Conservation (phyloP, 2,329 filamentous ascomycete genomes). For the Scytalidium sp. region DNA sequence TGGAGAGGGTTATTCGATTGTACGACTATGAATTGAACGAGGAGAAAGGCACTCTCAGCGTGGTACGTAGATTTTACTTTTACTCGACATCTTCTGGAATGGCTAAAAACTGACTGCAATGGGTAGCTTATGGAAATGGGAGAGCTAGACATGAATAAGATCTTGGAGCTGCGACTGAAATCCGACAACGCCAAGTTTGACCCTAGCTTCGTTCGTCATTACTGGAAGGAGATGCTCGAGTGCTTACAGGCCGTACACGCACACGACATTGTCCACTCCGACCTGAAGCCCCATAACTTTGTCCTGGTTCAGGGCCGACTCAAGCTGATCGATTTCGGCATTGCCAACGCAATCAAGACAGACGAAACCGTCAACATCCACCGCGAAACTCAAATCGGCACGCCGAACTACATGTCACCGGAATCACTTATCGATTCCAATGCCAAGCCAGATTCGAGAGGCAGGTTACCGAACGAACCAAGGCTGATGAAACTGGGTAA, state of each 20-base stretch:
- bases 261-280: conserved; percentile 91
- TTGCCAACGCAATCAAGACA: conserved; percentile 93
- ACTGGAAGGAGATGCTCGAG: conserved; percentile 99
- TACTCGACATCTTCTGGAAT: background rate
- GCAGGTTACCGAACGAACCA: conserved; percentile 38
- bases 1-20: conserved; percentile 86
- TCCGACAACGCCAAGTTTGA: conserved; percentile 76
- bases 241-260: conserved; percentile 88
- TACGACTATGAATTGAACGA: conserved; percentile 93
- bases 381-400: conserved; percentile 91
- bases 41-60: conserved; percentile 81
- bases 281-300: conserved; percentile 96
- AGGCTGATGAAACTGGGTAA: conserved; percentile 96
- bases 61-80: conserved; percentile 53
- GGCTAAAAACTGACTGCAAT: conserved; percentile 17
- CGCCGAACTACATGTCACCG: conserved; percentile 98
- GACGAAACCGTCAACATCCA: conserved; percentile 98
- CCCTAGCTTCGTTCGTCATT: conserved; percentile 88
- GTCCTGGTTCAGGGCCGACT: conserved; percentile 85
- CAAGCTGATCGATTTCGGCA: conserved; percentile 98
- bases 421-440: conserved; percentile 91
- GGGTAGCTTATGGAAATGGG: conserved; percentile 91
- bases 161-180: conserved; percentile 72
- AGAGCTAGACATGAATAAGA: conserved; percentile 86
- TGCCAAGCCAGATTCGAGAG: conserved; percentile 36